Evolutionary conservation across 176 grass and related monocot genomes (phyloP).

Genomic region (Aegilops speltoides): DNA sequence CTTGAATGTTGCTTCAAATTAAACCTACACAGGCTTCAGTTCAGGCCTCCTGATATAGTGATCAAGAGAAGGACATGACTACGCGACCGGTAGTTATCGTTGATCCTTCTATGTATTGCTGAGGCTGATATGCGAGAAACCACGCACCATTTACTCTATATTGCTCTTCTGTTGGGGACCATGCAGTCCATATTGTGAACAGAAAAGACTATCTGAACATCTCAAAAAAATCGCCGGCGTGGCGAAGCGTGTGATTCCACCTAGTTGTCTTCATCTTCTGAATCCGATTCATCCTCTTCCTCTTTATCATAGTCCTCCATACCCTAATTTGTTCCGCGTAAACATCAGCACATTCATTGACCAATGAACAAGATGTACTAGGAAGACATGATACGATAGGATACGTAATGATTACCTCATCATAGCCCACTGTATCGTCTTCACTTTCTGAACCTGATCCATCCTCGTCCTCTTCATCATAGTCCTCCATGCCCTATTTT

Average conservation of each 20-base stretch:
- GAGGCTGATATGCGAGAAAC: not conserved
- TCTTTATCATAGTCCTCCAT: slow-evolving; percentile 56
- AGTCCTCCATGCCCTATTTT: slow-evolving; percentile 70
- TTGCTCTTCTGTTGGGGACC: not conserved
- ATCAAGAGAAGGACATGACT: not conserved
- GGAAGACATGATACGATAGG: not conserved
- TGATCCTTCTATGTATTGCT: not conserved
- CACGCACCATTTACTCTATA: not conserved
- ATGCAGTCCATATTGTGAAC: not conserved
- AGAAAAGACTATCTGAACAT: not conserved
- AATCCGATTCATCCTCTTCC: slow-evolving; percentile 46
- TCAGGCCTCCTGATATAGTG: not conserved
- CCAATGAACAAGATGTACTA: not conserved
- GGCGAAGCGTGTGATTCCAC: not conserved
- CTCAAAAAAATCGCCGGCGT: not conserved
- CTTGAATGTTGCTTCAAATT: not conserved
- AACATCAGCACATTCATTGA: slow-evolving; percentile 4
- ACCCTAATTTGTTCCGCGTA: slow-evolving; percentile 54
- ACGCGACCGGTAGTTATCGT: not conserved
- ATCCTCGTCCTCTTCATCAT: slow-evolving; percentile 47
- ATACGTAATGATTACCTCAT: slow-evolving; percentile 39
- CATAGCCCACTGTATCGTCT: not conserved
- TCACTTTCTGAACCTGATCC: slow-evolving; percentile 48
- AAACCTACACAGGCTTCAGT: not conserved
- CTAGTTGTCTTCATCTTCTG: slow-evolving; percentile 30